Conservation (phyloP, 331 rosid genomes). For the Pyracantha coccinea region DNA sequence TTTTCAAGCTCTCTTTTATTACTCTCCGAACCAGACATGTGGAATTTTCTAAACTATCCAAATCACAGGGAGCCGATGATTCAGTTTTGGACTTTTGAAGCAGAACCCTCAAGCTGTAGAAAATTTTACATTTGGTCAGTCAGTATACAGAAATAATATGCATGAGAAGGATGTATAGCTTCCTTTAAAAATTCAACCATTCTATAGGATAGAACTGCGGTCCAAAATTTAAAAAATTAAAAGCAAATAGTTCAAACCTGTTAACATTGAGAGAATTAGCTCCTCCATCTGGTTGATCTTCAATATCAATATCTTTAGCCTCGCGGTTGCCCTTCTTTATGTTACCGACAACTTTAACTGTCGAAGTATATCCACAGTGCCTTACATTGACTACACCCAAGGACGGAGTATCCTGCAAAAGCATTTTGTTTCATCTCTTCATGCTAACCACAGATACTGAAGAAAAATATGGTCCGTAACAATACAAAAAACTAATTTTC, state of each 20-base stretch:
- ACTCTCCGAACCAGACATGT: constrained; percentile 39
- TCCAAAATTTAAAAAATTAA: neutral
- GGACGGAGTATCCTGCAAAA: constrained; percentile 71
- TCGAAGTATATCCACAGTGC: constrained; percentile 86
- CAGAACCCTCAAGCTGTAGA: constrained; percentile 69
- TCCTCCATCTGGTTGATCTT: constrained; percentile 87
- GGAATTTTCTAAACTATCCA: constrained; percentile 37
- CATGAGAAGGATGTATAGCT: neutral
- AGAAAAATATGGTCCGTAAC: neutral
- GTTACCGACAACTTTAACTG: constrained; percentile 60
- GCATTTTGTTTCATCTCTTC: neutral
- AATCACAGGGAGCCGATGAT: constrained; percentile 29
- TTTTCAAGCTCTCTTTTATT: constrained; percentile 49
- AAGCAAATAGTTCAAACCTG: constrained; percentile 46
- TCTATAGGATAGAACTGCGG: neutral
- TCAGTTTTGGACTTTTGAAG: constrained; percentile 55
- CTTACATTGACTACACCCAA: constrained; percentile 53
- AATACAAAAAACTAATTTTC: neutral
- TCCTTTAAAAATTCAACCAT: neutral
- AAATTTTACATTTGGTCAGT: constrained; percentile 7
- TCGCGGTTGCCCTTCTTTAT: constrained; percentile 42
- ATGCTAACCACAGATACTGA: neutral
- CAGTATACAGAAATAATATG: neutral
- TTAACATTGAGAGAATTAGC: constrained; percentile 86
- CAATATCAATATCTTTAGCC: constrained; percentile 54